Evolutionary conservation across 164 flowering plant genomes (phyloP).

Genomic region (Magnolia changhungtana): DNA sequence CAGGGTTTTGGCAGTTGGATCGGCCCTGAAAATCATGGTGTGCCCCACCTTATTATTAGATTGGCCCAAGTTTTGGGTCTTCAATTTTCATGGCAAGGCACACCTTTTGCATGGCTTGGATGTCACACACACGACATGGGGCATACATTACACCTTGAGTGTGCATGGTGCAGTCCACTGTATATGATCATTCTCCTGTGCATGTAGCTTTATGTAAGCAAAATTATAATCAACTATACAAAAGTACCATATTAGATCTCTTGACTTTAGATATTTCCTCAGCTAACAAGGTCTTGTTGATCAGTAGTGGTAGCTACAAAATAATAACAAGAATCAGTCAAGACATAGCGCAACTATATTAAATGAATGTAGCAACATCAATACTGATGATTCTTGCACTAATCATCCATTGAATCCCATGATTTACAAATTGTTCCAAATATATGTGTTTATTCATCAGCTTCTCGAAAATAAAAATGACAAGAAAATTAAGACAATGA

Average conservation of each 20-base stretch:
- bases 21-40: background rate
- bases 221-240: background rate
- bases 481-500: too few relatives aligned
- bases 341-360: background rate
- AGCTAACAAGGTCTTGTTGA: conserved; percentile 42
- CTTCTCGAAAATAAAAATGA: too few relatives aligned
- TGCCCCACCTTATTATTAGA: background rate
- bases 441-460: too few relatives aligned
- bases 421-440: too few relatives aligned
- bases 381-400: background rate
- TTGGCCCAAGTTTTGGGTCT: background rate
- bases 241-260: conserved; percentile 41
- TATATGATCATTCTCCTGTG: background rate
- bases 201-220: background rate
- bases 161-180: background rate
- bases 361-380: background rate
- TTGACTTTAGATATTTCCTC: conserved; percentile 64
- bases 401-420: background rate
- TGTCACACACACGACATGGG: background rate
- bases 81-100: background rate
- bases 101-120: background rate
- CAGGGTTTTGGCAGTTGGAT: too few relatives aligned
- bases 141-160: background rate
- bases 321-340: background rate
- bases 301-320: conserved; percentile 72